These are phyloP conservation scores for Datura wrightii DNA, from an alignment of 257 asterid genomes.

Conservation along the genomic window DNA sequence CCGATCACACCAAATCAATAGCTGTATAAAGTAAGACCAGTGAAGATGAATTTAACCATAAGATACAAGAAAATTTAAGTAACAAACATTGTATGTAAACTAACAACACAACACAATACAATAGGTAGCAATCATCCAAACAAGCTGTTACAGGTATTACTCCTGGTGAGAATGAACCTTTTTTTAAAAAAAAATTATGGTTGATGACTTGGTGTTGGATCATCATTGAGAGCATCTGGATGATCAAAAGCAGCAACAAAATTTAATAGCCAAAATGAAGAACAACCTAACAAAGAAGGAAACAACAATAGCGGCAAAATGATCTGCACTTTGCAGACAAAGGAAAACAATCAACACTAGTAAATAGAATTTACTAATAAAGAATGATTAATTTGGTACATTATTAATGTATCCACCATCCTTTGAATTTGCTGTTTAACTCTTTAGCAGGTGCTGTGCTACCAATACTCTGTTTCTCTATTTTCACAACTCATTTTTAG, in stretches of 20 bases:
- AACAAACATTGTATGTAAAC: too few relatives aligned
- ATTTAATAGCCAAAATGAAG: neutral
- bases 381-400: neutral
- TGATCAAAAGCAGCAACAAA: slow-evolving; percentile 6
- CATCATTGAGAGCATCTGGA: too few relatives aligned
- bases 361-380: neutral
- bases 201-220: too few relatives aligned
- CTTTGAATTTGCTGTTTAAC: neutral
- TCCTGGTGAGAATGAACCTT: too few relatives aligned
- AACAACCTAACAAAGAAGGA: neutral
- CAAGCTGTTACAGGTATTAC: too few relatives aligned
- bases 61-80: too few relatives aligned
- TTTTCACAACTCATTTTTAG: neutral
- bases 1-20: too few relatives aligned
- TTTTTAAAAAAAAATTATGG: too few relatives aligned
- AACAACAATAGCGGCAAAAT: slow-evolving; percentile 14
- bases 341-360: slow-evolving; percentile 24
- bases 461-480: neutral
- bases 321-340: neutral
- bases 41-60: too few relatives aligned
- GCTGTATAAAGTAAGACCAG: too few relatives aligned
- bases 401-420: slow-evolving; percentile 18
- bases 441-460: neutral
- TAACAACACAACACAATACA: too few relatives aligned
- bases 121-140: too few relatives aligned